phyloP scores from a whole-genome alignment of 345 rosid species.

The Hibiscus mutabilis region DNA sequence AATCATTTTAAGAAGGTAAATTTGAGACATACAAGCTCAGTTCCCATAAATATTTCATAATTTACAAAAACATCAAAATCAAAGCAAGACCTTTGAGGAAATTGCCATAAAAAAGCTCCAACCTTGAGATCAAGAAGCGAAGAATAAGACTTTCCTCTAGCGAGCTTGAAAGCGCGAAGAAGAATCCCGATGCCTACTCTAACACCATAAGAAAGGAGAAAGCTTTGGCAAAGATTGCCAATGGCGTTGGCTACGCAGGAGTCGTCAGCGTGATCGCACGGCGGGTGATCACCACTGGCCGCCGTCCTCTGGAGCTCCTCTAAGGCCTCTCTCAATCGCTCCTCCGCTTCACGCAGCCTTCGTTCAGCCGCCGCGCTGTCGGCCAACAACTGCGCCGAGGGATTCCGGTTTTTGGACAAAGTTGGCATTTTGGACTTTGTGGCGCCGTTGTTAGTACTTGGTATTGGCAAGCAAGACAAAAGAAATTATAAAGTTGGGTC shows the following conservation, averaged over 20 bases:
- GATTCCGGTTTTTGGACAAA: constrained; percentile 23
- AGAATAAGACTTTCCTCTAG: constrained; percentile 76
- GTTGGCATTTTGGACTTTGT: constrained; percentile 9
- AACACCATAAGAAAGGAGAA: constrained; percentile 92
- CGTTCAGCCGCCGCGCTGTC: constrained; percentile 53
- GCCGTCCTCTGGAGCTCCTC: constrained; percentile 79
- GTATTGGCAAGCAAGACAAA: not conserved
- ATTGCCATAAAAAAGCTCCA: not conserved
- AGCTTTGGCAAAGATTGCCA: constrained; percentile 96
- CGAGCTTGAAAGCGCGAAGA: constrained; percentile 98
- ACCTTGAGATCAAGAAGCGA: constrained; percentile 98
- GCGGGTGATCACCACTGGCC: constrained; percentile 34
- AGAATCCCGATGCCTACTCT: constrained; percentile 97
- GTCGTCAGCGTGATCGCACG: constrained; percentile 83
- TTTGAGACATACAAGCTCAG: not conserved
- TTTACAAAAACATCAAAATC: not conserved
- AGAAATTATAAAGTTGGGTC: no score
- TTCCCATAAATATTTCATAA: not conserved
- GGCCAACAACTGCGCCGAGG: constrained; percentile 20
- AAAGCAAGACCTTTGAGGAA: not conserved
- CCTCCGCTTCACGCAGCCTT: constrained; percentile 83
- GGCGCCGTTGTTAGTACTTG: no score
- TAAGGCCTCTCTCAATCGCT: constrained; percentile 87
- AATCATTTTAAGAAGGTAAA: not conserved
- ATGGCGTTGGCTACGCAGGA: constrained; percentile 94